Evolutionary conservation across 441 rosid species (phyloP).

Genomic region (Aleurites moluccanus): DNA sequence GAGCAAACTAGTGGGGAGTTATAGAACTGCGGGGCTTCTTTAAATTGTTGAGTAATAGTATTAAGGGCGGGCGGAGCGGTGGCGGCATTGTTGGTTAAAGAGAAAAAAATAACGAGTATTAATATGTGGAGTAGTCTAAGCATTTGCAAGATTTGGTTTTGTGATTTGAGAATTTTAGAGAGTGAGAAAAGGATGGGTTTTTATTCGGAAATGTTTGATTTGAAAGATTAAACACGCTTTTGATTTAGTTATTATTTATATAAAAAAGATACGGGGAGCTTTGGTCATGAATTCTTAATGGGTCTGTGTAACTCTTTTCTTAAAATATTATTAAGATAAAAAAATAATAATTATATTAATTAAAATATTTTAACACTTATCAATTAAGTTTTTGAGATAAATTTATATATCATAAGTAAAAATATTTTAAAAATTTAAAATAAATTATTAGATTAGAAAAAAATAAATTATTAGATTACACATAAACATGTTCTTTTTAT

Average conservation of each 20-base stretch:
- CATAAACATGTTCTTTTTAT: no score
- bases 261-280: no score
- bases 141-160: not conserved
- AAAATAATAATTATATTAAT: no score
- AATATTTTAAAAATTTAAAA: no score
- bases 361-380: no score
- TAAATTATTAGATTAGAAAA: no score
- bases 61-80: slow-evolving; percentile 21
- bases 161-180: not conserved
- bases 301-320: no score
- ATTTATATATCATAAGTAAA: no score
- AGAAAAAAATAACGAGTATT: slow-evolving; percentile 15
- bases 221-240: slow-evolving; percentile 15
- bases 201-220: not conserved
- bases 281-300: no score
- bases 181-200: slow-evolving; percentile 12
- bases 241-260: not conserved
- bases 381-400: no score
- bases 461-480: no score
- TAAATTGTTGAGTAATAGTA: slow-evolving; percentile 45
- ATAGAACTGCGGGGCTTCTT: slow-evolving; percentile 91
- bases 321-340: no score
- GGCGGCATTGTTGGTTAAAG: slow-evolving; percentile 22
- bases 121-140: not conserved
- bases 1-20: slow-evolving; percentile 75